Evolutionary conservation across 106 monocot species (phyloP).

Genomic region (Xerophyta viscosa): DNA sequence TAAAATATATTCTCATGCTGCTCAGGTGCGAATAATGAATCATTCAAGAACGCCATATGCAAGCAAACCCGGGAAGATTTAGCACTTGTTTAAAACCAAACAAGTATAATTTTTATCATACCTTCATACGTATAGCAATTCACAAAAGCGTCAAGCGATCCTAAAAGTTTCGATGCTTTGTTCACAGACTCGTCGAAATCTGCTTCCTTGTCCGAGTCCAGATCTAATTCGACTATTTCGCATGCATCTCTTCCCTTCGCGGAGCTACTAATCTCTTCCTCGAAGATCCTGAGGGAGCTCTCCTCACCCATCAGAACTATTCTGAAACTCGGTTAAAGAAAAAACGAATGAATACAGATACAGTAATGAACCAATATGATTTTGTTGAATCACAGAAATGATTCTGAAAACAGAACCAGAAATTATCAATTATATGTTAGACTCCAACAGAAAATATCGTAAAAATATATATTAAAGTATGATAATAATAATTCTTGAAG

Average conservation of each 20-base stretch:
- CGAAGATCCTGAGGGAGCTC: conserved; percentile 30
- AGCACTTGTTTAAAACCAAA: neutral
- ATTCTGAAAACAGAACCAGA: no score
- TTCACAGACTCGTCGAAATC: conserved; percentile 65
- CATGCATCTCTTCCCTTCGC: conserved; percentile 22
- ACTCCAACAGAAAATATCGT: no score
- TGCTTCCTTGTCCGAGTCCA: conserved; percentile 51
- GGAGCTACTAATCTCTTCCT: conserved; percentile 25
- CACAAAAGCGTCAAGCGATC: conserved; percentile 69
- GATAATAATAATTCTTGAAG: no score
- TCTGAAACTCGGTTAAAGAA: conserved; percentile 22
- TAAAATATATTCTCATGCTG: no score
- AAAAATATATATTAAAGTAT: no score
- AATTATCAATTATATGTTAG: no score
- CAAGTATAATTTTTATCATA: conserved; percentile 13
- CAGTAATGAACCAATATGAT: no score
- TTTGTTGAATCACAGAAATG: no score
- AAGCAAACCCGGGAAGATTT: no score
- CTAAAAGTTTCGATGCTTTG: conserved; percentile 52
- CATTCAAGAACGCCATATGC: no score
- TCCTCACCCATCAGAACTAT: conserved; percentile 78
- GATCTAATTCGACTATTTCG: conserved; percentile 59
- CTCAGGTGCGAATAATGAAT: no score
- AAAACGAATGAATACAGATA: no score
- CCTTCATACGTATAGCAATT: conserved; percentile 84